Percentiles rank a stretch among this genome's conserved stretches.
These are phyloP conservation scores for Cichorium intybus DNA, from an alignment of 140 eudicot genomes.

Conservation along the genomic window DNA sequence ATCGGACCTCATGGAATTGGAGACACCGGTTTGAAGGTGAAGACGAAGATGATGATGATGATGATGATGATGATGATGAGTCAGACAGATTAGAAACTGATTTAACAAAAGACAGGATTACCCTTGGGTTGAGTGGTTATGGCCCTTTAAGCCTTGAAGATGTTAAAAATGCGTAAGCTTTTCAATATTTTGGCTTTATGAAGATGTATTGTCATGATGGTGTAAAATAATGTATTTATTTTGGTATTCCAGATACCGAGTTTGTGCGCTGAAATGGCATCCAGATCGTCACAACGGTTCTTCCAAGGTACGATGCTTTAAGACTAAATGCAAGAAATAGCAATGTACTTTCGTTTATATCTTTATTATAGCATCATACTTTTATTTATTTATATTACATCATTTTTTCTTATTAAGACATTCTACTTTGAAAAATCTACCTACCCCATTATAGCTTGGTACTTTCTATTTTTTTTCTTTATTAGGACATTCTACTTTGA, in stretches of 20 bases:
- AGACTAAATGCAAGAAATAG: neutral
- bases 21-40: slow-evolving; percentile 40
- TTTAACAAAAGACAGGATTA: slow-evolving; percentile 51
- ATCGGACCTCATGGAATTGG: slow-evolving; percentile 42
- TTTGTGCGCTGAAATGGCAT: slow-evolving; percentile 93
- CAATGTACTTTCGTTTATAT: too few relatives aligned
- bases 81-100: slow-evolving; percentile 33
- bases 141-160: slow-evolving; percentile 81
- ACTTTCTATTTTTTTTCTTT: too few relatives aligned
- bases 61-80: slow-evolving; percentile 44
- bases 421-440: too few relatives aligned
- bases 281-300: slow-evolving; percentile 96
- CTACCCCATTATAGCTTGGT: too few relatives aligned
- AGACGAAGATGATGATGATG: slow-evolving; percentile 54
- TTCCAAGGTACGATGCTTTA: slow-evolving; percentile 62
- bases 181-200: neutral
- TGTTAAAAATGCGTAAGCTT: slow-evolving; percentile 81
- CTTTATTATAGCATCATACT: too few relatives aligned
- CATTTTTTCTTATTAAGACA: too few relatives aligned
- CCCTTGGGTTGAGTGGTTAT: slow-evolving; percentile 76
- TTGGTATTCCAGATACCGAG: slow-evolving; percentile 71
- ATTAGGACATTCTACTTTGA: neutral
- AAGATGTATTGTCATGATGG: too few relatives aligned
- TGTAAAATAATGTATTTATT: neutral
- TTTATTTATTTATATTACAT: too few relatives aligned